Conservation (phyloP, 805 yeast genomes). For the Isabelozyma heimii region DNA sequence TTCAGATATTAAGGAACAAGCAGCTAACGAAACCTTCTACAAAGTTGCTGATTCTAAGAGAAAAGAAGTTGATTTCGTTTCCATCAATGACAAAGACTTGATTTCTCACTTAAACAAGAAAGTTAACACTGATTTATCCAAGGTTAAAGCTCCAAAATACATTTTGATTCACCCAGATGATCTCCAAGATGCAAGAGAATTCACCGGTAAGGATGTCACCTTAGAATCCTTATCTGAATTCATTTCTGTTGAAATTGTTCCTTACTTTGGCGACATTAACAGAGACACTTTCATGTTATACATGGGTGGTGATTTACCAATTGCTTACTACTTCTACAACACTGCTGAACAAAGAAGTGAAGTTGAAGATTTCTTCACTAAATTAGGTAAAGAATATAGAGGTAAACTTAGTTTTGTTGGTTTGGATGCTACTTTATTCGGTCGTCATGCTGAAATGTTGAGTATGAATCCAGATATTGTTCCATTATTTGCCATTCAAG, state of each 20-base stretch:
- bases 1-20: constrained; percentile 19
- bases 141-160: constrained; percentile 35
- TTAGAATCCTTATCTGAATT: constrained; percentile 42
- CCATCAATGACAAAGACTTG: constrained; percentile 36
- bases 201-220: constrained; percentile 33
- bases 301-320: constrained; percentile 69
- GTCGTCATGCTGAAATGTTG: constrained; percentile 82
- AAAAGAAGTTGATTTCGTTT: constrained; percentile 59
- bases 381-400: constrained; percentile 70
- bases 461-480: constrained; percentile 76
- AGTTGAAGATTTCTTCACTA: constrained; percentile 49
- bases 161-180: constrained; percentile 47
- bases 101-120: constrained; percentile 38
- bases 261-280: constrained; percentile 83
- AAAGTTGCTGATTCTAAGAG: constrained; percentile 62
- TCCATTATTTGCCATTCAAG: constrained; percentile 90
- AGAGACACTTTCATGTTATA: constrained; percentile 76
- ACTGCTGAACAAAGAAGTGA: constrained; percentile 62
- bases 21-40: constrained; percentile 54
- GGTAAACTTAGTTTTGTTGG: constrained; percentile 87
- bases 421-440: constrained; percentile 75
- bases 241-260: constrained; percentile 64
- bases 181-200: constrained; percentile 45
- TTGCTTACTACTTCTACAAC: constrained; percentile 85
- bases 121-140: constrained; percentile 19